phyloP scores from a whole-genome alignment of 2,329 filamentous ascomycete genomes.

The Aureobasidium melanogenum region DNA sequence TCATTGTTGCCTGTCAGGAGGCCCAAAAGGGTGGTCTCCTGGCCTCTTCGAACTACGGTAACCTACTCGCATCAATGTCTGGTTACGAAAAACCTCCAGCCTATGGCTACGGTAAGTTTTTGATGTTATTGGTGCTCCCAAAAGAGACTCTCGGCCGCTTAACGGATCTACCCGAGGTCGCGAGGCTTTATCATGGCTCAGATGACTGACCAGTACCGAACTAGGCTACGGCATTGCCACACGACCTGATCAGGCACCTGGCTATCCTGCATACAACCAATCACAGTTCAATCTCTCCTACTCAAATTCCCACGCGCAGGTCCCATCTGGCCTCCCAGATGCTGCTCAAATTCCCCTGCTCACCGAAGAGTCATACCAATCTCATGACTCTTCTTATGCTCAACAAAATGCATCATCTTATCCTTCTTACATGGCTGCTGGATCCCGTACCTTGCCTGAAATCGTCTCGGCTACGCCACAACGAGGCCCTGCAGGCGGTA shows the following conservation, averaged over 20 bases:
- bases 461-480: conserved; percentile 63
- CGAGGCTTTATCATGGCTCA: conserved; percentile 24
- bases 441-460: conserved; percentile 51
- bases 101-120: conserved; percentile 62
- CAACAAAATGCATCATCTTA: conserved; percentile 52
- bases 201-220: conserved; percentile 42
- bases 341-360: conserved; percentile 37
- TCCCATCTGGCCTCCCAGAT: conserved; percentile 39
- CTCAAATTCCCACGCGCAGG: conserved; percentile 39
- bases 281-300: conserved; percentile 42
- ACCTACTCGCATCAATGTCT: conserved; percentile 61
- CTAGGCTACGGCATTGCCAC: conserved; percentile 48
- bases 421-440: conserved; percentile 56
- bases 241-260: conserved; percentile 50
- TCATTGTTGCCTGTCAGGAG: conserved; percentile 23
- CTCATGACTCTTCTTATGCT: conserved; percentile 42
- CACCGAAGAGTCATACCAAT: conserved; percentile 33
- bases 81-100: conserved; percentile 69
- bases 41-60: conserved; percentile 37
- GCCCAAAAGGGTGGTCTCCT: conserved; percentile 42
- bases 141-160: background rate
- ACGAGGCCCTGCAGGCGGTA: conserved; percentile 59
- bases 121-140: conserved; percentile 35
- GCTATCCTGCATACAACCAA: conserved; percentile 40
- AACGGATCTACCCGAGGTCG: conserved; percentile 24